Conservation (phyloP, 352 stramenopile species). For the Phytopythium mirpurense region DNA sequence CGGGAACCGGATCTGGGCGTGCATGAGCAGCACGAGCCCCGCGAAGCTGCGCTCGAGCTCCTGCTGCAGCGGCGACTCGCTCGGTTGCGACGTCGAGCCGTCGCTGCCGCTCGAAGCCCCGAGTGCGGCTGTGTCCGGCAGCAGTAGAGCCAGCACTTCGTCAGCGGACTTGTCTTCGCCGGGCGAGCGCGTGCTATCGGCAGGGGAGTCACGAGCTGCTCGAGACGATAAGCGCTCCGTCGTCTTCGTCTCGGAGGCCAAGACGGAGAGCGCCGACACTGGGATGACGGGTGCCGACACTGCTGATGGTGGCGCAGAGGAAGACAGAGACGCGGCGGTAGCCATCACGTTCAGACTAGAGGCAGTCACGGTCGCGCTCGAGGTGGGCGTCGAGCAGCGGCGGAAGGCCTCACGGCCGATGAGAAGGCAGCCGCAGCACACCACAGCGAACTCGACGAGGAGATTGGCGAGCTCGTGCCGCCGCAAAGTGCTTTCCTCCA, state of each 20-base stretch:
- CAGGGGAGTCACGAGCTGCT: no score
- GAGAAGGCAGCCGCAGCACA: conserved; percentile 48
- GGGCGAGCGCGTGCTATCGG: no score
- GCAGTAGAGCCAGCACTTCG: neutral
- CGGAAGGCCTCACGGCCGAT: conserved; percentile 63
- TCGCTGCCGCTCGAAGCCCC: no score
- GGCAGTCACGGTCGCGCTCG: neutral
- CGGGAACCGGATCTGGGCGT: conserved; percentile 18
- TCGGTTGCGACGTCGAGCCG: conserved; percentile 7
- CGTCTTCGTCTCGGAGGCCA: neutral
- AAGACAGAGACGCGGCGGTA: neutral
- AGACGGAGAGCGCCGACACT: neutral
- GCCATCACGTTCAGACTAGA: neutral
- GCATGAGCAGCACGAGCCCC: conserved; percentile 38
- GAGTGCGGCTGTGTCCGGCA: neutral
- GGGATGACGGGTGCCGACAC: neutral
- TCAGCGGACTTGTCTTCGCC: neutral
- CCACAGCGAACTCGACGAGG: conserved; percentile 48
- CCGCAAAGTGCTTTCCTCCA: conserved; percentile 20
- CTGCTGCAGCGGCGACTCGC: conserved; percentile 49
- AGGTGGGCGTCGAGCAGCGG: conserved; percentile 8
- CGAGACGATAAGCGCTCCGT: neutral
- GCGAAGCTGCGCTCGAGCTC: conserved; percentile 71
- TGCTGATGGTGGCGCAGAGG: neutral
- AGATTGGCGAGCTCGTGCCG: conserved; percentile 47